Evolutionary conservation across 148 eudicot genomes (phyloP).

Genomic region (Vaccinium corymbosum): DNA sequence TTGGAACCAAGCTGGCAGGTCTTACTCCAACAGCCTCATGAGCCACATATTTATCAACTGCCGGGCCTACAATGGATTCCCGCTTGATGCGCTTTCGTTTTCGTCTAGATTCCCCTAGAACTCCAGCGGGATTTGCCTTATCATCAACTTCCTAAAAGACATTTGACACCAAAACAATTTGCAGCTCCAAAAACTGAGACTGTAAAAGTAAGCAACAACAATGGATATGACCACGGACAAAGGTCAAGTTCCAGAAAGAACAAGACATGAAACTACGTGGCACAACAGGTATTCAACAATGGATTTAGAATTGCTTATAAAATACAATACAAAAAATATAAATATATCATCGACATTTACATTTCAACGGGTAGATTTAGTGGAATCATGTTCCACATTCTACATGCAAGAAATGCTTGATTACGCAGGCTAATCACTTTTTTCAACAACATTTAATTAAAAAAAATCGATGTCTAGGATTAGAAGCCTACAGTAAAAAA

Average conservation of each 20-base stretch:
- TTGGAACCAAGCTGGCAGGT: slow-evolving; percentile 68
- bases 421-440: neutral
- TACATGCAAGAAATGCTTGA: neutral
- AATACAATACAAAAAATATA: neutral
- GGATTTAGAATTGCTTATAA: neutral
- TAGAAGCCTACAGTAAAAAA: neutral
- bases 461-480: neutral
- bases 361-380: neutral
- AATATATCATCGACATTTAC: neutral
- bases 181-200: neutral
- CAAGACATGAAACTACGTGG: neutral
- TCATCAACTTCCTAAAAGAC: slow-evolving; percentile 34
- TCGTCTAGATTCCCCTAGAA: slow-evolving; percentile 13
- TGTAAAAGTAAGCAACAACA: neutral
- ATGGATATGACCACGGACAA: neutral
- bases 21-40: slow-evolving; percentile 96
- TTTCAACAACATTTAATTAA: neutral
- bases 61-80: slow-evolving; percentile 86
- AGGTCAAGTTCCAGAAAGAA: neutral
- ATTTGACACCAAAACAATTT: slow-evolving; percentile 4
- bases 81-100: slow-evolving; percentile 63
- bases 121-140: slow-evolving; percentile 26
- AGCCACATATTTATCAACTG: slow-evolving; percentile 74
- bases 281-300: neutral
- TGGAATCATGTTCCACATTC: neutral